phyloP scores from a whole-genome alignment of 108 stramenopile genomes.

The Chaetoceros muelleri region DNA sequence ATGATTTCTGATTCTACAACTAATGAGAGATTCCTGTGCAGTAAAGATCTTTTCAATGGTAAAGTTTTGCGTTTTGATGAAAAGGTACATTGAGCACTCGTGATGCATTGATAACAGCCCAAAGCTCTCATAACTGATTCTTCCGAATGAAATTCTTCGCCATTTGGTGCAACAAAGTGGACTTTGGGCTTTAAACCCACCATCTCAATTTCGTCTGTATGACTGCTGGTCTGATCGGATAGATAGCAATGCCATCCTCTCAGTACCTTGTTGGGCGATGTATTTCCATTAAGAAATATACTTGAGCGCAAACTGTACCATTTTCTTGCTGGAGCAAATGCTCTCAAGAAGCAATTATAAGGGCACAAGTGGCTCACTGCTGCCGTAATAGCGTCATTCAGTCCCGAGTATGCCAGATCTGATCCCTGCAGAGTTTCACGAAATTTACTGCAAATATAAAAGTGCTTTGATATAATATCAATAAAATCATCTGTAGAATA shows the following conservation, averaged over 20 bases:
- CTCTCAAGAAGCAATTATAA: constrained; percentile 1
- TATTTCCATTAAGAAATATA: neutral
- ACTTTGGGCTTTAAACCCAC: too few species aligned
- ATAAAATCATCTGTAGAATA: too few species aligned
- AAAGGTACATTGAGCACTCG: constrained; percentile 6
- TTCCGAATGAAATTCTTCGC: too few species aligned
- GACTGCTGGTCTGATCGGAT: too few species aligned
- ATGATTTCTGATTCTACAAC: too few species aligned
- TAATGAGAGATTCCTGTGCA: neutral
- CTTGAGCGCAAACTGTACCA: too few species aligned
- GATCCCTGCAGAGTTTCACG: too few species aligned
- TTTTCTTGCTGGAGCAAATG: constrained; percentile 5
- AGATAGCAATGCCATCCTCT: constrained; percentile 5
- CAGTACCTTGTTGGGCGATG: neutral
- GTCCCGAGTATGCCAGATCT: too few species aligned
- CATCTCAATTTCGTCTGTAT: too few species aligned
- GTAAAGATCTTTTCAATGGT: neutral
- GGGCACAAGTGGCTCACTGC: constrained; percentile 5
- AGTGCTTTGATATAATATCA: too few species aligned
- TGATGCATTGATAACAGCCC: neutral
- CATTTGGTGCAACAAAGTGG: too few species aligned
- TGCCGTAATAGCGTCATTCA: neutral
- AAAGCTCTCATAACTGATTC: neutral
- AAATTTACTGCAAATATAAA: too few species aligned
- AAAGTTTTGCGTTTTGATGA: neutral